Evolutionary conservation across 345 rosid species (phyloP), one percentile per base, ranked within the genome.

Genomic region (Citrus unshiu): DNA sequence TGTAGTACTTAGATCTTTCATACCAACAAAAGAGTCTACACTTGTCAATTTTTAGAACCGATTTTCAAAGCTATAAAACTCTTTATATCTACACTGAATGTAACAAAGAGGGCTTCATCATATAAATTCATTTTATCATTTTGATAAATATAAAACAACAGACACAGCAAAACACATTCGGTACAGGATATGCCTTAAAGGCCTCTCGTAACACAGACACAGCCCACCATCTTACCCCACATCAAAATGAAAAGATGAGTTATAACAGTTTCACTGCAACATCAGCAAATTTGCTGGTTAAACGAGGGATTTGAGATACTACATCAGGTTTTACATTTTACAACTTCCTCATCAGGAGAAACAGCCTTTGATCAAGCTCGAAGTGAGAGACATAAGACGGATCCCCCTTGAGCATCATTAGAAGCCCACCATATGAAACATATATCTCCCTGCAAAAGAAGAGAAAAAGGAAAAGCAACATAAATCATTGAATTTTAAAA

Each of bases 281-380:
- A 21, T 7, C 40, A 5, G 19, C 34, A 71, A 30, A 39, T 71
- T 71, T 19, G 62, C 7, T 19, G 40, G 67, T 37, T 59, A n/a
- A 35, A 7, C 1, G 27, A 18, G 29, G 58, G 12, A 35, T 59
- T 61, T 35, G 16, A 3, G 67, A 60, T 1, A 4, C 27, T 7
- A 2, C 2, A 25, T 9, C 0, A 22, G 32, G 6, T 43, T 70
- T 91, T 70, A 88, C 13, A 88, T 79, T 70, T 91, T 70, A 88
- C 13, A 88, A 82, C 89, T 90, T 90, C 90, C 93, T 92, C 57
- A 87, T 86, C 74, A 92, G 93, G 29, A 92, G 94, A 81, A 94
- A 94, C 49, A 94, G 79, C 84, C 91, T 90, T 85, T 94, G 95
- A 76, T 95, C 98, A 25, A 90, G 95, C 85, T 95, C 95, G 3